phyloP scores from a whole-genome alignment of 179 eudicot species.

The Silene vulgaris region DNA sequence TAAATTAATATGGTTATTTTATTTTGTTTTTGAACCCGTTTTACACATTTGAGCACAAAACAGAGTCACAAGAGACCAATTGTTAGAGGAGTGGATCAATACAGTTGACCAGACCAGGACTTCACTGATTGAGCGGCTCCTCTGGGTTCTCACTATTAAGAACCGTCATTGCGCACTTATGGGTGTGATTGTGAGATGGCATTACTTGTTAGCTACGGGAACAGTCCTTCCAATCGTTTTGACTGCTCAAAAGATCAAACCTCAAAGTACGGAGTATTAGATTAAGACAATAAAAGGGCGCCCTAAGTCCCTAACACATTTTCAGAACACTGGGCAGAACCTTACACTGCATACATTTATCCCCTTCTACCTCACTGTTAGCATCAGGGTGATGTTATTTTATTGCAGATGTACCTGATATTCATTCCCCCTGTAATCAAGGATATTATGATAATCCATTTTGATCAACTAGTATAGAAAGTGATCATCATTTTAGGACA shows the following conservation, averaged over 20 bases:
- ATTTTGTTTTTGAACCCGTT: too few species aligned
- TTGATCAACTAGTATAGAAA: background rate
- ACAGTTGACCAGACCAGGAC: background rate
- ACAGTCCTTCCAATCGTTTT: background rate
- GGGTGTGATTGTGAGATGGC: background rate
- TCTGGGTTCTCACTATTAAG: background rate
- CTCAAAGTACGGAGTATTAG: too few species aligned
- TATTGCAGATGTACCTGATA: background rate
- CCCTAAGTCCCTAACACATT: too few species aligned
- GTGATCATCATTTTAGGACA: background rate
- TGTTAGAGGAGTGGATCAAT: background rate
- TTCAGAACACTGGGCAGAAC: background rate
- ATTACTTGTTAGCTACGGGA: background rate
- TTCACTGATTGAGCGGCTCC: background rate
- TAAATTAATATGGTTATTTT: too few species aligned
- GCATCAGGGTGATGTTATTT: background rate
- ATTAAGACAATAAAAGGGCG: too few species aligned
- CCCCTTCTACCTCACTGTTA: background rate
- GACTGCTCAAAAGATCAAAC: background rate
- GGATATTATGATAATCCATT: background rate
- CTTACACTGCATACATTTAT: background rate
- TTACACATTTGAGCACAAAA: too few species aligned
- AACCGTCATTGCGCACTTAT: background rate
- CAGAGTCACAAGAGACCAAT: too few species aligned
- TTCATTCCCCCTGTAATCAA: background rate